Evolutionary conservation across 768 basidiomycete species (phyloP).

Genomic region (Boletus reticuloceps): DNA sequence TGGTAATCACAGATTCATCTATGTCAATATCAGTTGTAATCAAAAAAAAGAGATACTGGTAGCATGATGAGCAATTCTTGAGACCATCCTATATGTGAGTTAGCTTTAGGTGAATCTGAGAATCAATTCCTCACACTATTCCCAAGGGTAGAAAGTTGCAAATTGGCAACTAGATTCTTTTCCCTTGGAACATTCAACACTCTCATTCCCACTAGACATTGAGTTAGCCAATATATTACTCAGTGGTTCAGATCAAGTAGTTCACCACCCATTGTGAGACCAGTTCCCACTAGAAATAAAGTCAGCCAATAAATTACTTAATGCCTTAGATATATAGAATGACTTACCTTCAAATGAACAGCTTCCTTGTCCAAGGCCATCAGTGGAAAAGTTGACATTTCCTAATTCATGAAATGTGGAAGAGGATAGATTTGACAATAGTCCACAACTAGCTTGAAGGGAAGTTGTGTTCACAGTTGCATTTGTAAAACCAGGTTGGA

Average conservation of each 20-base stretch:
- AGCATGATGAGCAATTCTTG: not conserved
- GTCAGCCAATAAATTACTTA: not conserved
- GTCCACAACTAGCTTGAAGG: slow-evolving; percentile 2
- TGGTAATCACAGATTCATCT: not conserved
- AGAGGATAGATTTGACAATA: slow-evolving; percentile 9
- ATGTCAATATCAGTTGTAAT: slow-evolving; percentile 8
- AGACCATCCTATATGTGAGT: not conserved
- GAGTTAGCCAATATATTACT: too few relatives aligned
- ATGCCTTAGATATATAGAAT: not conserved
- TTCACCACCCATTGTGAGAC: not conserved
- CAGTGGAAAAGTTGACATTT: not conserved
- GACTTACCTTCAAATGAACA: not conserved
- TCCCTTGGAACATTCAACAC: too few relatives aligned
- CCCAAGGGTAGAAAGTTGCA: not conserved
- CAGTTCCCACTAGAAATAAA: not conserved
- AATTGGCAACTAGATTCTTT: too few relatives aligned
- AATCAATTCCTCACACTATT: not conserved
- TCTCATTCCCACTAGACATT: too few relatives aligned
- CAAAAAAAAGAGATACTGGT: slow-evolving; percentile 5
- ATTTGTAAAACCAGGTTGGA: not conserved
- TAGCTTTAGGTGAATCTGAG: not conserved
- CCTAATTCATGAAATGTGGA: too few relatives aligned
- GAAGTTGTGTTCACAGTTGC: slow-evolving; percentile 15
- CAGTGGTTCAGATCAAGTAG: too few relatives aligned
- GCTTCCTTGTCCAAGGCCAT: not conserved